Evolutionary conservation across 352 stramenopile species (phyloP).

Genomic region (Globisporangium barbulae): DNA sequence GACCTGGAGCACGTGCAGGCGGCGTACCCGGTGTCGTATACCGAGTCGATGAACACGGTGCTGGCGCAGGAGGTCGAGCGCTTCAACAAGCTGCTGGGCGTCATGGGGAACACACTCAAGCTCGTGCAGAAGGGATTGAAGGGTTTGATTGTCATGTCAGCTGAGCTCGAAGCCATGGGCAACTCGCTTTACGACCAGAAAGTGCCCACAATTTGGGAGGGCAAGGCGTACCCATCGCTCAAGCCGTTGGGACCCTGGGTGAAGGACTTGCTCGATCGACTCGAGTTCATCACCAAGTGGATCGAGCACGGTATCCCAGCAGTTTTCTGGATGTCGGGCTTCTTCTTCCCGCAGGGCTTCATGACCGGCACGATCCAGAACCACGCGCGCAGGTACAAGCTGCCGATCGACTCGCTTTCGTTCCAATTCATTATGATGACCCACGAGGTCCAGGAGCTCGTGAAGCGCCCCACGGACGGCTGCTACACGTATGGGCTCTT

Average conservation of each 20-base stretch:
- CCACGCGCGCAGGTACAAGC: slow-evolving; percentile 82
- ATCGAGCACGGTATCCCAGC: slow-evolving; percentile 69
- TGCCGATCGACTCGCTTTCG: slow-evolving; percentile 91
- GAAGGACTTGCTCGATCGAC: slow-evolving; percentile 78
- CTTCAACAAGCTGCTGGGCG: slow-evolving; percentile 74
- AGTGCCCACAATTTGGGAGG: slow-evolving; percentile 85
- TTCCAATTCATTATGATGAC: slow-evolving; percentile 87
- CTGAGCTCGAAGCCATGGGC: slow-evolving; percentile 84
- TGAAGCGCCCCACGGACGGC: slow-evolving; percentile 58
- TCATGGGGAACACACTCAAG: slow-evolving; percentile 66
- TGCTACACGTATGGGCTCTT: slow-evolving; percentile 89
- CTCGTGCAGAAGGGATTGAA: slow-evolving; percentile 73
- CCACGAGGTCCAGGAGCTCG: slow-evolving; percentile 52
- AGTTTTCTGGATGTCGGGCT: slow-evolving; percentile 90
- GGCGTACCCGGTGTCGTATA: slow-evolving; percentile 89
- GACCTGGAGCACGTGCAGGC: slow-evolving; percentile 76
- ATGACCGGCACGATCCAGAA: slow-evolving; percentile 93
- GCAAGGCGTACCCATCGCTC: slow-evolving; percentile 88
- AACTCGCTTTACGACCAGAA: slow-evolving; percentile 88
- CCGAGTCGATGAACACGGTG: slow-evolving; percentile 96
- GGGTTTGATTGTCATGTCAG: slow-evolving; percentile 83
- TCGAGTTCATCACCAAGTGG: slow-evolving; percentile 73
- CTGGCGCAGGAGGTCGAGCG: slow-evolving; percentile 85
- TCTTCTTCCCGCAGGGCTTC: slow-evolving; percentile 92
- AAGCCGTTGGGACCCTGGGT: slow-evolving; percentile 89